Base-by-base conservation (phyloP, 1,139 yeast species). In the Groenewaldozyma sp. region DNA sequence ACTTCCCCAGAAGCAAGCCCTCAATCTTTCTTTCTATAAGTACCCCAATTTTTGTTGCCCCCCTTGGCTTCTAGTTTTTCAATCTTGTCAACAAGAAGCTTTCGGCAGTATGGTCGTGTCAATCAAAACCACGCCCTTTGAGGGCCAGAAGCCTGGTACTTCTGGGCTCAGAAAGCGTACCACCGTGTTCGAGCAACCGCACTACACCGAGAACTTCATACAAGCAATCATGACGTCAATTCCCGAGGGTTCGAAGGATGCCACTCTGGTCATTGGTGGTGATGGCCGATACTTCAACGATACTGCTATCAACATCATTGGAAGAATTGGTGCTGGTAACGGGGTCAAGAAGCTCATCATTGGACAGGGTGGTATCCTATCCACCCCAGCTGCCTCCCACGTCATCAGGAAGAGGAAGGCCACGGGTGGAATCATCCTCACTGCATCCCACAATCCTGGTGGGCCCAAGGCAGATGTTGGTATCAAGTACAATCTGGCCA, bases 391-490 rank as follows among this genome's bases (percentile, higher is more conserved):
- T 18, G 93, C 96, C 17, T 84, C 95, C 16, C 88, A 87, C 60
- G 70, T 91, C 43, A 91, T 91, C 54, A 76, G 98, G 60, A 75
- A 77, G 49, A 74, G 68, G 51, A 60, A 70, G 42, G 83, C 86
- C 46, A 88, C 96, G 6, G 98, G 98, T 47, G 98, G 97, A 45
- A 87, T 91, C 62, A 86, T 93, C 49, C 71, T 91, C 56, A 91
- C 98, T 17, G 98, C 98, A 3, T 82, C 95, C 27, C 98, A 91
- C 64, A 91, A 91, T 64, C 98, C 98, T n/a, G 98, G 98, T 60
- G 97, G 97, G 4, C 96, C 96, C 45, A 65, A 72, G 28, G 78
- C 84, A 48, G 98, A 91, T 59, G 74, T 88, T 62, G 98, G 98
- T 44, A 91, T 91, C 68, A 91, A 91, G 68, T 91, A 91, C 70